phyloP scores from a whole-genome alignment of 768 basidiomycete genomes.

The Lanmaoa pseudosensibilis region DNA sequence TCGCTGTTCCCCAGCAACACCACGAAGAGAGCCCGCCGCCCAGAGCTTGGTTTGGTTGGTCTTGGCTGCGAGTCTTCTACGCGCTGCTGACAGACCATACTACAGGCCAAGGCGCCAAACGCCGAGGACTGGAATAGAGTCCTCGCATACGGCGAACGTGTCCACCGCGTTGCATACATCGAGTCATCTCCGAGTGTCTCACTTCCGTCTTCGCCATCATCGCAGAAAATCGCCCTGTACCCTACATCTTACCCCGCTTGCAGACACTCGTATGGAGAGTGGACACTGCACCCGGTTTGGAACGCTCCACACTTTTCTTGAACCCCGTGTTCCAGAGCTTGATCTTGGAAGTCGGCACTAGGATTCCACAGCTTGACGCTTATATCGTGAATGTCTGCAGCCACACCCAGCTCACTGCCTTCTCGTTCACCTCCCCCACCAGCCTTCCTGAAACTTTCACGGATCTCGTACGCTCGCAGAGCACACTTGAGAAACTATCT shows the following conservation, averaged over 20 bases:
- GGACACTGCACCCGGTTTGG: slow-evolving; percentile 63
- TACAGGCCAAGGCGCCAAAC: slow-evolving; percentile 58
- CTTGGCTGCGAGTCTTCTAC: neutral
- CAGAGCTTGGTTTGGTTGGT: slow-evolving; percentile 76
- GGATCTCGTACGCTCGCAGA: slow-evolving; percentile 60
- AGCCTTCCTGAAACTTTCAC: slow-evolving; percentile 72
- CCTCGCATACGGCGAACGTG: slow-evolving; percentile 64
- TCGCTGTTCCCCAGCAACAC: slow-evolving; percentile 68
- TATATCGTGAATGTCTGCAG: slow-evolving; percentile 66
- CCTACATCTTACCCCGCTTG: slow-evolving; percentile 69
- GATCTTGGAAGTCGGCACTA: slow-evolving; percentile 60
- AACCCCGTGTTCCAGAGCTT: slow-evolving; percentile 60
- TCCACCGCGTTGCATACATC: slow-evolving; percentile 67
- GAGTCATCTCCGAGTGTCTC: slow-evolving; percentile 65
- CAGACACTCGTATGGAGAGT: slow-evolving; percentile 71
- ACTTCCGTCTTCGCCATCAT: slow-evolving; percentile 63
- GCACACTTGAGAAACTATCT: slow-evolving; percentile 56
- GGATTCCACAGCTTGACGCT: slow-evolving; percentile 55
- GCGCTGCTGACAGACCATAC: slow-evolving; percentile 10
- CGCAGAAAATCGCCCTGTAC: slow-evolving; percentile 59
- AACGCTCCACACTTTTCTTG: slow-evolving; percentile 64
- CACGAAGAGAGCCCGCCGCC: slow-evolving; percentile 68
- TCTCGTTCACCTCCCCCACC: slow-evolving; percentile 69
- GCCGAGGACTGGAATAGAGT: slow-evolving; percentile 69
- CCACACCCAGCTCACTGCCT: slow-evolving; percentile 60